Conservation (phyloP, 208 protist genomes). For the Wallacemonas sp. region DNA sequence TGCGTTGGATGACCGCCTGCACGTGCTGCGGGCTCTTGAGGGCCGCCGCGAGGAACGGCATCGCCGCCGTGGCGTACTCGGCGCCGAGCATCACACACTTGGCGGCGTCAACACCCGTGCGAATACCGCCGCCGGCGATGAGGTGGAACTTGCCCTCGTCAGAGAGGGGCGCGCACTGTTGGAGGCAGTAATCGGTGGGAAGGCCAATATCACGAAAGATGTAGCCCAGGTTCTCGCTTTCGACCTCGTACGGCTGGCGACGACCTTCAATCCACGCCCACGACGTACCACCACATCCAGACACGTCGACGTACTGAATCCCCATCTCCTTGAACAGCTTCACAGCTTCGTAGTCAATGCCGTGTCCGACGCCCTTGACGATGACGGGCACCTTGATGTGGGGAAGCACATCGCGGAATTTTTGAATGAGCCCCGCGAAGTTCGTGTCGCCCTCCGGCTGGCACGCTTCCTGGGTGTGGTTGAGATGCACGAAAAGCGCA, state of each 20-base stretch:
- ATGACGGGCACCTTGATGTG: constrained; percentile 88
- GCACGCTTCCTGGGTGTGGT: constrained; percentile 89
- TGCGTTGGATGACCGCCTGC: constrained; percentile 70
- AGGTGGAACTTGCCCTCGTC: constrained; percentile 59
- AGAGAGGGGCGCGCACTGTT: constrained; percentile 52
- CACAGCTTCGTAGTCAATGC: constrained; percentile 78
- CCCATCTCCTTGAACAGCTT: constrained; percentile 67
- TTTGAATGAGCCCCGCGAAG: constrained; percentile 80
- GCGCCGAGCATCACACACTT: constrained; percentile 88
- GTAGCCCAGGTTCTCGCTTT: constrained; percentile 83
- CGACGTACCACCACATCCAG: constrained; percentile 88
- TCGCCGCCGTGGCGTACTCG: constrained; percentile 73
- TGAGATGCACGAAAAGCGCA: constrained; percentile 90
- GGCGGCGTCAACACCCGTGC: constrained; percentile 86
- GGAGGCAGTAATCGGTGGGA: constrained; percentile 81
- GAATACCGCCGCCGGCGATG: constrained; percentile 88
- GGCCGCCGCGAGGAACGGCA: constrained; percentile 88
- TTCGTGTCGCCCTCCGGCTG: constrained; percentile 93
- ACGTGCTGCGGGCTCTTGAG: constrained; percentile 76
- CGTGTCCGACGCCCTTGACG: constrained; percentile 91
- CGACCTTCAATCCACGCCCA: constrained; percentile 93
- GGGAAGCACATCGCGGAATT: constrained; percentile 69
- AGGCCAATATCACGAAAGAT: constrained; percentile 88
- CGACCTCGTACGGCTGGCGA: constrained; percentile 53
- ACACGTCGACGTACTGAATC: constrained; percentile 88